Evolutionary conservation across 2,329 filamentous ascomycete genomes (phyloP), one percentile per base, ranked within the genome.

Genomic region (Bipolaris cookei): DNA sequence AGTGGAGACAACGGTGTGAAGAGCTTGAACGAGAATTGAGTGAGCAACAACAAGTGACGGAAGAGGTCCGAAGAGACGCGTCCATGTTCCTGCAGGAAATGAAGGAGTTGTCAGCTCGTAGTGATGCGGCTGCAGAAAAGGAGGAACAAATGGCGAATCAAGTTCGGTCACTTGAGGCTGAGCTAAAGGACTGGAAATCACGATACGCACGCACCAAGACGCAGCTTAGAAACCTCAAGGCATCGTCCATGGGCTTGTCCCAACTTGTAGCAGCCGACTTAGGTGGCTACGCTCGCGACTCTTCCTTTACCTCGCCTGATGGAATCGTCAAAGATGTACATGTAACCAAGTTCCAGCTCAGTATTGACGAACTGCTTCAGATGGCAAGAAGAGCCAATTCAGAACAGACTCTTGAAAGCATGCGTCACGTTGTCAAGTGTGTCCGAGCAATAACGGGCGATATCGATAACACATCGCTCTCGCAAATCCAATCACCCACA

Each of bases 341-440:
- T 73, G 87, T 99, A 64, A 97, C 94, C 48, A 93, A 91, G 71
- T 98, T 97, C 80, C 95, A 99, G 76, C 89, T 98, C 58, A 86
- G 92, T 20, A 90, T 99, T 59, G 94, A 99, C 72, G 94, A 98
- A 69, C 83, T 98, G 37, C 82, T 99, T 34, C 89, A 89, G 62
- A 85, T 84, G 38, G 92, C 92, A 16, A 88, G 93, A 47, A 83
- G 83, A 32, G 86, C 90, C n/a, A 86, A 90, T 50, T 87, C 92
- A 0, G 85, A 89, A 43, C 85, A 86, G 63, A 88, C 95, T 32
- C 87, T 96, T 46, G 90, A 95, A 42, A 87, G 89, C 66, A 94
- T 97, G 88, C 97, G 96, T 76, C 81, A 85, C 53, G 92, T 97
- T 25, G 88, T 97, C 39, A 83, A 90, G 65, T 88, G 88, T 63